phyloP scores from a whole-genome alignment of 108 stramenopile genomes.

The Schizochytrium sp. region DNA sequence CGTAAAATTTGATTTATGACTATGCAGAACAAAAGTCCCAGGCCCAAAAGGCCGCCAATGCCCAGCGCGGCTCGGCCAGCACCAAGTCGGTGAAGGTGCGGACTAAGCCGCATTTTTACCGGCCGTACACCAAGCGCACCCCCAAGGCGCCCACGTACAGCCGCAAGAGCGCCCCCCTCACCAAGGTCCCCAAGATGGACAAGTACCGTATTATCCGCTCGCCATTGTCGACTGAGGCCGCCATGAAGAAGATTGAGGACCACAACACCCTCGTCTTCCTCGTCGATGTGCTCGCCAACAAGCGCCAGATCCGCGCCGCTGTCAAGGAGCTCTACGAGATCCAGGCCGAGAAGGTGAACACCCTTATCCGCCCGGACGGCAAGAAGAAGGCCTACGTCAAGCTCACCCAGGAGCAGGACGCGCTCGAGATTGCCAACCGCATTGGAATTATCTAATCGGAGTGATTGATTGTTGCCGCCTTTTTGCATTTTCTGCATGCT shows the following conservation, averaged over 20 bases:
- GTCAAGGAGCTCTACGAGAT: conserved; percentile 93
- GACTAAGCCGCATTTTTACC: conserved; percentile 92
- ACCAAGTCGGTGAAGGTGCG: conserved; percentile 89
- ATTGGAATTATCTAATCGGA: conserved; percentile 78
- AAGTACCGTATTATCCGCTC: conserved; percentile 87
- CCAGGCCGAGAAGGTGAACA: conserved; percentile 94
- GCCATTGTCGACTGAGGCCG: conserved; percentile 95
- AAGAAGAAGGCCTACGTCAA: conserved; percentile 98
- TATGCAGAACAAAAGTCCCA: not conserved
- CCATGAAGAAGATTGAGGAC: conserved; percentile 99
- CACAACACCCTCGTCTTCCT: conserved; percentile 99
- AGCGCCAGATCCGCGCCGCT: conserved; percentile 98
- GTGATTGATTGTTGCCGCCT: not conserved
- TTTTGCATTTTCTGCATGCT: not conserved
- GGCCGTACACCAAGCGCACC: conserved; percentile 78
- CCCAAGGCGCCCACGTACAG: conserved; percentile 80
- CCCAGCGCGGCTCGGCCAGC: not conserved
- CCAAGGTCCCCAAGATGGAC: conserved; percentile 39
- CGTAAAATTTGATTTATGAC: too few relatives aligned
- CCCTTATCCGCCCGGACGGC: conserved; percentile 96
- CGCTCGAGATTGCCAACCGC: conserved; percentile 97
- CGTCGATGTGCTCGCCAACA: conserved; percentile 96
- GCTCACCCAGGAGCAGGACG: conserved; percentile 94
- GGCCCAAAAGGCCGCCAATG: conserved; percentile 34
- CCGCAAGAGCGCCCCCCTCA: conserved; percentile 55